Base-by-base conservation (phyloP, 345 rosid species). In the Eucalyptus albens region DNA sequence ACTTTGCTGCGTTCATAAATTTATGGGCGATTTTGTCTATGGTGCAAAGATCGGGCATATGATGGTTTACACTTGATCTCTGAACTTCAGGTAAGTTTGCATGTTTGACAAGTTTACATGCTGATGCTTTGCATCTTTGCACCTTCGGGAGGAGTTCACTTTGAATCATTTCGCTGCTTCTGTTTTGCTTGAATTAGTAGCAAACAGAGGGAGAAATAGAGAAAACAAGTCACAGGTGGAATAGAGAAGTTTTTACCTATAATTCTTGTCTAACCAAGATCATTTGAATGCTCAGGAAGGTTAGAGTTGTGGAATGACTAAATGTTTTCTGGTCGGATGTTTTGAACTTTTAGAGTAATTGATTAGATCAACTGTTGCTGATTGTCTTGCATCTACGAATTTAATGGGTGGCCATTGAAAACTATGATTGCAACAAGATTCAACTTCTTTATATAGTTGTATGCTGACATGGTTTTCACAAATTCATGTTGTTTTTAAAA, bases 11-110 rank as follows among this genome's bases (percentile, higher is more conserved):
- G 47, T 77, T 77, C 47, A 40, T 21, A 42, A 40, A 33, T 37
- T 77, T 37, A 37, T 77, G 8, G 47, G 29, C 9, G 9, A 22
- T 77, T 77, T 77, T 40, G 85, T 77, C 29, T 77, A 40, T 77
- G 47, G 47, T 77, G 85, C 47, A 88, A 83, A 82, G 87, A 31
- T 81, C 2, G 80, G 59, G 90, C 90, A 88, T 22, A 88, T 88
- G 90, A 88, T 88, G 90, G 86, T 88, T 88, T 56, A 88, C 87
- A 88, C 90, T 88, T 88, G 90, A 88, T 88, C 90, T 88, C 90
- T 88, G 90, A 88, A 88, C 80, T 88, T 59, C 90, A 88, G 90
- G 90, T 88, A 88, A 88, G 90, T 88, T 88, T 87, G 45, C 72
- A 83, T 88, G 90, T 80, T 82, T 33, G 90, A 88, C 87, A 88